Evolutionary conservation across 2,329 filamentous ascomycete genomes (phyloP).

Genomic region (Aureobasidium mangrovei): DNA sequence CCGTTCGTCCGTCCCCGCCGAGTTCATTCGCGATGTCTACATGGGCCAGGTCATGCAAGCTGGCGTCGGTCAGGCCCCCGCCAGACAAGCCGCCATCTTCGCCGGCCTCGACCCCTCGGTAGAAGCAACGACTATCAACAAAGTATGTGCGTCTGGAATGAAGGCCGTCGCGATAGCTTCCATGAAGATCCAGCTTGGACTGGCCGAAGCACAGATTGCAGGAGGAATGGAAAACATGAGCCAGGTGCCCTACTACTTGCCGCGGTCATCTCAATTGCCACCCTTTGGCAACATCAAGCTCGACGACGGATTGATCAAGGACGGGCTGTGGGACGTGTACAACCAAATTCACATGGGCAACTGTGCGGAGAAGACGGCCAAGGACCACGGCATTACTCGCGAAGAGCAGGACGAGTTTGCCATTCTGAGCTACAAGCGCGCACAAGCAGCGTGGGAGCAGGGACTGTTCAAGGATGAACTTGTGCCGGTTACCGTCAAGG

Average conservation of each 20-base stretch:
- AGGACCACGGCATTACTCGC: slow-evolving; percentile 70
- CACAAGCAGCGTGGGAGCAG: slow-evolving; percentile 79
- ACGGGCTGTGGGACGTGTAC: slow-evolving; percentile 93
- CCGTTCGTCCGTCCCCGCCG: slow-evolving; percentile 73
- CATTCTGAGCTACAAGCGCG: slow-evolving; percentile 78
- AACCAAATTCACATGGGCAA: slow-evolving; percentile 97
- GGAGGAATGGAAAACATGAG: slow-evolving; percentile 99
- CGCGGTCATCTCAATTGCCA: slow-evolving; percentile 70
- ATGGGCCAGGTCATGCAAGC: slow-evolving; percentile 93
- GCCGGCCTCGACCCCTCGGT: slow-evolving; percentile 52
- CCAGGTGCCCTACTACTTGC: slow-evolving; percentile 81
- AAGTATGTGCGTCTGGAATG: slow-evolving; percentile 91
- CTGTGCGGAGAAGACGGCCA: slow-evolving; percentile 89
- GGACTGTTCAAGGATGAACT: slow-evolving; percentile 85
- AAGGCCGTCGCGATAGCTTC: slow-evolving; percentile 88
- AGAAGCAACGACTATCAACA: slow-evolving; percentile 92
- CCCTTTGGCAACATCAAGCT: slow-evolving; percentile 80
- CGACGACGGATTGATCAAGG: slow-evolving; percentile 88
- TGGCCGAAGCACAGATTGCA: slow-evolving; percentile 79
- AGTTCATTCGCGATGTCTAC: slow-evolving; percentile 84
- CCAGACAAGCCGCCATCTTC: slow-evolving; percentile 82
- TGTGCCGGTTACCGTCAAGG: slow-evolving; percentile 74
- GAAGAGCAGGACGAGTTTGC: slow-evolving; percentile 89
- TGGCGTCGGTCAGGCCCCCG: slow-evolving; percentile 78
- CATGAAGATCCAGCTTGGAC: slow-evolving; percentile 86